Base-by-base conservation (phyloP, 2,329 filamentous ascomycete genomes). In the Sporothrix sp. region DNA sequence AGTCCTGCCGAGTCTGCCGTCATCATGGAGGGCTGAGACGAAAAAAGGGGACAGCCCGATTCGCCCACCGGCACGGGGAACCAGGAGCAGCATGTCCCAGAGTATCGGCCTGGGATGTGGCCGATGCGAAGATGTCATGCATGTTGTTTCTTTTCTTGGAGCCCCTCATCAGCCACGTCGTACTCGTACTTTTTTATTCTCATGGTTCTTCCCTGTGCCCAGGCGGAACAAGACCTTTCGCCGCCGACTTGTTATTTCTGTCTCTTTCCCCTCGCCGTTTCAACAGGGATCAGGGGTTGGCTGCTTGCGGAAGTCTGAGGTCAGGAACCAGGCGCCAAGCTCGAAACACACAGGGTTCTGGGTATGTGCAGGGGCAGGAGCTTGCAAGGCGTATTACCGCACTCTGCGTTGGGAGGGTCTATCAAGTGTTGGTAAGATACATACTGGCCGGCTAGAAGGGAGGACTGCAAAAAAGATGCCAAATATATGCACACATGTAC, bases 211-310 rank as follows among this genome's bases (percentile, higher is more conserved):
- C 30, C 21, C 28, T 18, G 35, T 39, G 4, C 14, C 33, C 48
- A 14, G 27, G 35, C 39, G 23, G 25, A 43, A n/a, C n/a, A n/a
- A n/a, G n/a, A n/a, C n/a, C n/a, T 30, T 38, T 46, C 18, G 23
- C 28, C 13, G n/a, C 10, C 20, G 6, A 16, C 20, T 30, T 21
- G 10, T 30, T 7, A 8, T 20, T 6, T 33, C 33, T 38, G n/a
- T 28, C 11, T 27, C 9, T 37, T 18, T 3, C 16, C 21, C 20
- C 14, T 23, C 30, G 39, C 18, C 32, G 25, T 32, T 50, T 36
- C 30, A 27, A 39, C 52, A 54, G 49, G 52, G 52, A 54, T 54
- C 48, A 54, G 23, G 52, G 52, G 40, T 38, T 28, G 25, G 25
- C 23, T n/a, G 27, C 28, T 42, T 49, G 48, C 52, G 48, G 52